Evolutionary conservation across 495 filamentous ascomycete genomes (phyloP).

Genomic region (Penicillium desertorum): DNA sequence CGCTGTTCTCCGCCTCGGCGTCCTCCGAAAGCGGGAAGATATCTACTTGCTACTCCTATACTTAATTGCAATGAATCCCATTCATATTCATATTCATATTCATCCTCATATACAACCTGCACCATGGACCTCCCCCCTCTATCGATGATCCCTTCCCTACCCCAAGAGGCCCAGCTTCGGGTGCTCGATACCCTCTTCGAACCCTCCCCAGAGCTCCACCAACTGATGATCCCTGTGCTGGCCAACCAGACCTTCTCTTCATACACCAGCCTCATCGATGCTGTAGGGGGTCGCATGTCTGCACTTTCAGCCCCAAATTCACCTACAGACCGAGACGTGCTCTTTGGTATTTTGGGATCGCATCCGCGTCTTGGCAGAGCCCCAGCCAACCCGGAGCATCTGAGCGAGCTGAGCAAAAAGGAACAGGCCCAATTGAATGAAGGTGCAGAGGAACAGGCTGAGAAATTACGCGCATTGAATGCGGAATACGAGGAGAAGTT

Average conservation of each 20-base stretch:
- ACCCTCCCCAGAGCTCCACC: conserved; percentile 71
- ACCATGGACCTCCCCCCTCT: conserved; percentile 52
- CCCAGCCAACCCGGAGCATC: conserved; percentile 57
- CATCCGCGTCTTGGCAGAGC: conserved; percentile 82
- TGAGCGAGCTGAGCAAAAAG: conserved; percentile 67
- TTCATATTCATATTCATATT: not conserved
- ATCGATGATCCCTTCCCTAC: conserved; percentile 50
- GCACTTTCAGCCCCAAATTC: conserved; percentile 49
- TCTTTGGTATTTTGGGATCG: conserved; percentile 74
- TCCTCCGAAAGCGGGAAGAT: conserved; percentile 33
- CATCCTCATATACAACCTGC: not conserved
- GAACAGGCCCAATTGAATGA: conserved; percentile 77
- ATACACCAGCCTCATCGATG: conserved; percentile 59
- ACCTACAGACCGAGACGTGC: conserved; percentile 50
- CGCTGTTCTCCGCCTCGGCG: conserved; percentile 32
- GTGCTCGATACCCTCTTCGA: conserved; percentile 87
- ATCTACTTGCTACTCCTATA: not conserved
- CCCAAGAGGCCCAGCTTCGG: conserved; percentile 55
- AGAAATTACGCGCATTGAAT: conserved; percentile 58
- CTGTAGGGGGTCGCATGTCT: conserved; percentile 56
- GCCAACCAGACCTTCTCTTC: conserved; percentile 60
- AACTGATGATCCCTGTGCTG: conserved; percentile 65
- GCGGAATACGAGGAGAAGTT: conserved; percentile 77
- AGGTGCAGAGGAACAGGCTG: conserved; percentile 54
- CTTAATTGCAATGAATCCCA: conserved; percentile 10